Conservation (phyloP, 805 yeast genomes). For the Tetrapisispora pingtungensis region DNA sequence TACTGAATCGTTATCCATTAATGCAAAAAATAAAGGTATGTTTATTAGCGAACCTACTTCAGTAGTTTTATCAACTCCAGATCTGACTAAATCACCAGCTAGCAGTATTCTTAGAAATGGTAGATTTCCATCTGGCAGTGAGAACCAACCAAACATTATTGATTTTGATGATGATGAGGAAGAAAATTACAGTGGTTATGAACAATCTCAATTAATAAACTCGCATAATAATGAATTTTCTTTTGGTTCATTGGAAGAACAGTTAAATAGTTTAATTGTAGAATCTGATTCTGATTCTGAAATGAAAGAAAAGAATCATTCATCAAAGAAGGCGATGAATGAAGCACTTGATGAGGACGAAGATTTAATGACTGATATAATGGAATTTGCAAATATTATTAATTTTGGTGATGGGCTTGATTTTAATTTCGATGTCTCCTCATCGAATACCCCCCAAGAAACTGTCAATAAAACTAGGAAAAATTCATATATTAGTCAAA, state of each 20-base stretch:
- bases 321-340: not conserved
- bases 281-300: conserved; percentile 13
- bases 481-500: not conserved
- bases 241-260: conserved; percentile 23
- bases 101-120: conserved; percentile 30
- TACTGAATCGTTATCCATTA: conserved; percentile 28
- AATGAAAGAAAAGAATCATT: not conserved
- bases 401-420: conserved; percentile 37
- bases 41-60: conserved; percentile 31
- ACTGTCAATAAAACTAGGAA: not conserved
- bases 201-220: not conserved
- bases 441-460: not conserved
- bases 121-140: conserved; percentile 24
- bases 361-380: conserved; percentile 30
- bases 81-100: conserved; percentile 30
- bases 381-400: conserved; percentile 38
- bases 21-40: conserved; percentile 41
- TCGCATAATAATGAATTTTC: conserved; percentile 8
- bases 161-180: not conserved
- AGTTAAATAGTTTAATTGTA: conserved; percentile 16
- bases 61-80: conserved; percentile 28
- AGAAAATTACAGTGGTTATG: not conserved
- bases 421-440: conserved; percentile 17
- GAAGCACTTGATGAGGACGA: conserved; percentile 21
- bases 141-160: conserved; percentile 8